Evolutionary conservation across 2,329 filamentous ascomycete genomes (phyloP).

Genomic region (Botrytis aclada): DNA sequence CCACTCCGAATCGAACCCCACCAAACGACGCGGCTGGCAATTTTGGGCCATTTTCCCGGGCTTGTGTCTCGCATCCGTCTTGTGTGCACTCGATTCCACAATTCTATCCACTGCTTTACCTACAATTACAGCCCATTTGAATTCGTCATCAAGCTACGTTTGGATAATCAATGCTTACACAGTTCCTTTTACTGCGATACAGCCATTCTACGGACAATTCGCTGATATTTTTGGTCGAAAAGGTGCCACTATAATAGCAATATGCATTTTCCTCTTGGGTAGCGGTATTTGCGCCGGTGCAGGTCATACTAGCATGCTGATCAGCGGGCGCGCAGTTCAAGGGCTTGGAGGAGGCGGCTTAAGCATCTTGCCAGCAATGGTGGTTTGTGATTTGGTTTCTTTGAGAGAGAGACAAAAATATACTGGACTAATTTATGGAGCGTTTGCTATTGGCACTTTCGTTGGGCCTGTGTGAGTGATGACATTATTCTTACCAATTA

Average conservation of each 20-base stretch:
- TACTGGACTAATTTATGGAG: not conserved
- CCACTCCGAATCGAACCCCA: not conserved
- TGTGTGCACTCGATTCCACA: constrained; percentile 13
- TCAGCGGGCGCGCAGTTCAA: constrained; percentile 39
- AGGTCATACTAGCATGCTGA: constrained; percentile 41
- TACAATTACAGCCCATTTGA: not conserved
- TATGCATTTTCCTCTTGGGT: constrained; percentile 35
- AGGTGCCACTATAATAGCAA: constrained; percentile 41
- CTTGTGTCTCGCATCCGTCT: constrained; percentile 4
- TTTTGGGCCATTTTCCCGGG: constrained; percentile 15
- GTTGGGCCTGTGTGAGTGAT: not conserved
- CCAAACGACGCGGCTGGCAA: not conserved
- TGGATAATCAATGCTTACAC: constrained; percentile 20
- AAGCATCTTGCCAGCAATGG: not conserved
- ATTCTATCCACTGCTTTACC: constrained; percentile 9
- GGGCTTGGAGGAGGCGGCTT: constrained; percentile 38
- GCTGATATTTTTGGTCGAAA: constrained; percentile 52
- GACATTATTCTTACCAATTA: fast-evolving
- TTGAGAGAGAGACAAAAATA: not conserved
- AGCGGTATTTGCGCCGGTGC: constrained; percentile 33
- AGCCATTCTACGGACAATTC: constrained; percentile 43
- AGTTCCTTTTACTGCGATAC: constrained; percentile 10
- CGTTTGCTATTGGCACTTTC: not conserved
- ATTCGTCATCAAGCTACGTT: constrained; percentile 2
- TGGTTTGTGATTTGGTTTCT: not conserved